Base-by-base conservation (phyloP, 176 grass and related monocot genomes). In the Avena atlantica region DNA sequence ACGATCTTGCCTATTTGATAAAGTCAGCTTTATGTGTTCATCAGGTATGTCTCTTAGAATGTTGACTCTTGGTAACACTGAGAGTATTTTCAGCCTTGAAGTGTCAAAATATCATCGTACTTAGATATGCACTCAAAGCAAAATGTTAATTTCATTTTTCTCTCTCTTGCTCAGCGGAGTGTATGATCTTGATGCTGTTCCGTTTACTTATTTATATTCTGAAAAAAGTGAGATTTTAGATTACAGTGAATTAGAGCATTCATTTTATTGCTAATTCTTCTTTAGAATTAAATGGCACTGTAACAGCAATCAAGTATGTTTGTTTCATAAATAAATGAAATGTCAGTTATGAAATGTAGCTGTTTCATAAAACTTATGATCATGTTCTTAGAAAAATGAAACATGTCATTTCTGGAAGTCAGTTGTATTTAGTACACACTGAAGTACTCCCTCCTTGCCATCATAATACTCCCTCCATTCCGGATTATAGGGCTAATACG, bases 1-100 rank as follows among this genome's bases (percentile, higher is more conserved):
- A 57, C 83, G 50, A 77, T 89, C 82, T 53, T 98, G 96, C 83
- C 87, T 92, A 60, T 98, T 98, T 83, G 87, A 94, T 85, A 53
- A 89, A 56, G 83, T 88, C 17, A 86, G 58, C 44, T 92, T 98
- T 89, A 87, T 86, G 82, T 95, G 93, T 88, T 98, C 93, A 83
- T 85, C 92, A 95, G 96, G 96, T 92, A 91, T 65, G 78, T 81
- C 1, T 56, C 29, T 85, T 70, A 61, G n/a, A 77, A 77, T 27
- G 53, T 56, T 56, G 50, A 25, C 53, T 42, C 25, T 53, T 83
- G 42, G n/a, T 29, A 0, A 60, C 72, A 51, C n/a, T 25, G 27
- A 88, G 40, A 31, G 74, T 2, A 67, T 40, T 78, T 90, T 14
- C 25, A 74, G 31, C 16, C 19, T 23, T 68, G 14, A 60, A 70